Evolutionary conservation across 1,139 yeast species (phyloP).

Genomic region (Taphrina sp.): DNA sequence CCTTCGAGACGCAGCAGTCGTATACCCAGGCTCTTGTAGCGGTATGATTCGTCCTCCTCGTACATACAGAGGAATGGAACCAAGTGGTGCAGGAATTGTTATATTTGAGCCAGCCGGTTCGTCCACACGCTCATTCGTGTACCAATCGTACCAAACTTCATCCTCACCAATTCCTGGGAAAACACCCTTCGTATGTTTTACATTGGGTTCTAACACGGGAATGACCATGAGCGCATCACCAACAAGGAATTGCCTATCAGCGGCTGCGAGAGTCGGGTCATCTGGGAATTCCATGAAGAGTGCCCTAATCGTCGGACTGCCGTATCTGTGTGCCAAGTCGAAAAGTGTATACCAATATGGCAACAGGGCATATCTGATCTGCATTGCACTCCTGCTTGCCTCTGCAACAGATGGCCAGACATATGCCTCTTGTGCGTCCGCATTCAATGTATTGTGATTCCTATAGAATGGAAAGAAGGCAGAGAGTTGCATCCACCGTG

Average conservation of each 20-base stretch:
- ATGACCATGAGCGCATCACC: constrained; percentile 69
- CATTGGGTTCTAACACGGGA: constrained; percentile 67
- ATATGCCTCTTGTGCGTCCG: constrained; percentile 90
- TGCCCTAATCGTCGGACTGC: constrained; percentile 71
- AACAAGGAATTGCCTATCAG: constrained; percentile 79
- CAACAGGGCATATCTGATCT: constrained; percentile 67
- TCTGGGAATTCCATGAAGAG: constrained; percentile 63
- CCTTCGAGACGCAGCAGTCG: constrained; percentile 43
- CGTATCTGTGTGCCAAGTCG: constrained; percentile 57
- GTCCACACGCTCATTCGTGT: constrained; percentile 42
- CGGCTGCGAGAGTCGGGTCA: constrained; percentile 51
- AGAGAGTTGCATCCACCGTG: constrained; percentile 94
- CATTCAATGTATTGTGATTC: constrained; percentile 90
- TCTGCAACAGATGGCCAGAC: constrained; percentile 58
- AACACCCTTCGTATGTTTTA: constrained; percentile 49
- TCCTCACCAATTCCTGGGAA: constrained; percentile 57
- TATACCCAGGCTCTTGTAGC: constrained; percentile 47
- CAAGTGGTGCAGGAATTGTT: constrained; percentile 52
- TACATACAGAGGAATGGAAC: constrained; percentile 65
- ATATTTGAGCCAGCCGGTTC: constrained; percentile 41
- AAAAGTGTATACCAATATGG: constrained; percentile 79
- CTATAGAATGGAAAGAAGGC: constrained; percentile 93
- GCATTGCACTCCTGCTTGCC: constrained; percentile 68
- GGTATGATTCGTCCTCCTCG: constrained; percentile 74
- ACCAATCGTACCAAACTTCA: constrained; percentile 47